A percentile compares a stretch with the other conserved stretches of the same genome.
phyloP scores from a whole-genome alignment of 768 basidiomycete genomes.

The Tremella yokohamensis region DNA sequence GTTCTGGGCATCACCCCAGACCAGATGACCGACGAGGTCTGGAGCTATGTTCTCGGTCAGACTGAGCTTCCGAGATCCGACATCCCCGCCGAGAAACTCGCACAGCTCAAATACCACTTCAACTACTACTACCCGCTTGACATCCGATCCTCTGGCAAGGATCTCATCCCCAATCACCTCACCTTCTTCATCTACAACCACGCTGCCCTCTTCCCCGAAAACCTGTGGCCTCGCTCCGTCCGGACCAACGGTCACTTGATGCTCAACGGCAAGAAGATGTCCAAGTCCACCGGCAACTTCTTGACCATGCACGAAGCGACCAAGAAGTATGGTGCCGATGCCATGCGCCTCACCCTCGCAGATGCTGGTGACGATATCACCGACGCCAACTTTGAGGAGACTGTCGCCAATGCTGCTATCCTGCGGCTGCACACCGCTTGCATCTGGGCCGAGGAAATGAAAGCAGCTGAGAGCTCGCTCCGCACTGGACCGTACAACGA shows the following conservation, averaged over 20 bases:
- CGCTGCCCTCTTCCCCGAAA: constrained; percentile 82
- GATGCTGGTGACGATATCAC: constrained; percentile 97
- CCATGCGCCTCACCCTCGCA: constrained; percentile 83
- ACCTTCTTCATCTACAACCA: constrained; percentile 94
- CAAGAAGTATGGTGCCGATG: constrained; percentile 94
- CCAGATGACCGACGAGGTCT: constrained; percentile 95
- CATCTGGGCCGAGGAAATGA: constrained; percentile 90
- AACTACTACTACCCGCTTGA: constrained; percentile 98
- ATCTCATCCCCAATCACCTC: constrained; percentile 90
- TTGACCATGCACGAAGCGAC: constrained; percentile 84
- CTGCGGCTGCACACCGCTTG: constrained; percentile 84
- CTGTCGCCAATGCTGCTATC: constrained; percentile 95
- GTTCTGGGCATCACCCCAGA: constrained; percentile 79
- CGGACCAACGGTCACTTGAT: constrained; percentile 94
- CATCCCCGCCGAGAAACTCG: constrained; percentile 70
- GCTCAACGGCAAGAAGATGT: constrained; percentile 99
- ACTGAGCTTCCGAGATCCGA: constrained; percentile 56
- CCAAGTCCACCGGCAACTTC: constrained; percentile 92
- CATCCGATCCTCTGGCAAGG: constrained; percentile 95
- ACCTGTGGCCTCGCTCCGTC: constrained; percentile 84
- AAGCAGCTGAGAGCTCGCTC: constrained; percentile 59
- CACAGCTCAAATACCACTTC: constrained; percentile 83
- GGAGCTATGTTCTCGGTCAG: constrained; percentile 86
- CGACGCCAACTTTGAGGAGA: constrained; percentile 99
- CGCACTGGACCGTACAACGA: constrained; percentile 66